A percentile compares a stretch with the other conserved stretches of the same genome.
Evolutionary conservation across 2,329 filamentous ascomycete genomes (phyloP).

Genomic region (Cladosporium sp.): DNA sequence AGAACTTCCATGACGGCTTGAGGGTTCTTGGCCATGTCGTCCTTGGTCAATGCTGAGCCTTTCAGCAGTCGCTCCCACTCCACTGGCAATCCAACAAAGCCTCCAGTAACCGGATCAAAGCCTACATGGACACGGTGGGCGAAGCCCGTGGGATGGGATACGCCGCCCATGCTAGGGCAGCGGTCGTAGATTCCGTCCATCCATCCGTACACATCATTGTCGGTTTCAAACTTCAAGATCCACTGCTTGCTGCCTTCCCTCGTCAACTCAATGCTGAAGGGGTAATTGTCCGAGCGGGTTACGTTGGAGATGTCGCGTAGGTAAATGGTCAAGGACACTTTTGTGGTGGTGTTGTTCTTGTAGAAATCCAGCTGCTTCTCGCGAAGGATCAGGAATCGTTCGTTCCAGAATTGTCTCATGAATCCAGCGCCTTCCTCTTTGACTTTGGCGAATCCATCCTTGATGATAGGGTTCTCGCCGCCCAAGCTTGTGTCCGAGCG

Average conservation of each 20-base stretch:
- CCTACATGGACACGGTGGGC: constrained; percentile 95
- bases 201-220: constrained; percentile 98
- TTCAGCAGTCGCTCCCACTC: constrained; percentile 98
- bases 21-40: constrained; percentile 96
- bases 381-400: constrained; percentile 83
- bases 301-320: constrained; percentile 86
- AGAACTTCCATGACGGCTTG: constrained; percentile 66
- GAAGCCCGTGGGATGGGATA: constrained; percentile 98
- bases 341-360: constrained; percentile 76
- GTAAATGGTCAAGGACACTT: constrained; percentile 77
- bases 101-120: constrained; percentile 90
- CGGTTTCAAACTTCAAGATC: constrained; percentile 87
- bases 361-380: constrained; percentile 92
- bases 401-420: constrained; percentile 62
- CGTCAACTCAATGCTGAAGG: constrained; percentile 91
- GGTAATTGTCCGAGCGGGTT: constrained; percentile 81
- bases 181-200: constrained; percentile 96
- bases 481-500: constrained; percentile 38
- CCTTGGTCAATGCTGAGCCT: constrained; percentile 93
- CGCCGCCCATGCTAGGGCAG: constrained; percentile 94
- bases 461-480: constrained; percentile 37
- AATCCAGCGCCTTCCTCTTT: constrained; percentile 81
- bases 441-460: constrained; percentile 70
- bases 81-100: constrained; percentile 86
- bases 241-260: constrained; percentile 79